A percentile compares a stretch with the other conserved stretches of the same genome.
phyloP scores from a whole-genome alignment of 176 grass and related monocot species.

The Eleusine indica region DNA sequence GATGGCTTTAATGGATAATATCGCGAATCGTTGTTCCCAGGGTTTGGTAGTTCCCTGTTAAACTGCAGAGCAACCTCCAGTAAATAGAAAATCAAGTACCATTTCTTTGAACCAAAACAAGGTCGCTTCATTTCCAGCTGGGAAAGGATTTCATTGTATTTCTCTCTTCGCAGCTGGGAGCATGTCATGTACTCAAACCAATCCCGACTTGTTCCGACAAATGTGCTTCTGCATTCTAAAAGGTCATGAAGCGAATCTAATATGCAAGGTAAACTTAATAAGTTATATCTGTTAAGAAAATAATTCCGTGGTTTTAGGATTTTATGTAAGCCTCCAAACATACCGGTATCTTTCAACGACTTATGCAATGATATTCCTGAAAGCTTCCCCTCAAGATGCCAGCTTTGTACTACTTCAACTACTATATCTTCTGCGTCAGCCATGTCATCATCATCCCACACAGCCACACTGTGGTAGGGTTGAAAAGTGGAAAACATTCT shows the following conservation, averaged over 20 bases:
- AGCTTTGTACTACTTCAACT: neutral
- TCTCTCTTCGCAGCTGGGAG: neutral
- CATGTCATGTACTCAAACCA: slow-evolving; percentile 40
- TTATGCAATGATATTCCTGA: neutral
- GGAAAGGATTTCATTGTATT: slow-evolving; percentile 19
- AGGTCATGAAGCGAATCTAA: slow-evolving; percentile 3
- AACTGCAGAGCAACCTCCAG: slow-evolving; percentile 25
- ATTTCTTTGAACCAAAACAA: neutral
- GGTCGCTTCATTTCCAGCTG: neutral
- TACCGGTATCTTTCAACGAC: neutral
- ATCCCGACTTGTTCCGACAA: neutral
- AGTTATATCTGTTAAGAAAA: neutral
- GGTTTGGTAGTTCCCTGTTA: neutral
- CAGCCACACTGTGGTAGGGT: no score
- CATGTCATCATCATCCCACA: no score
- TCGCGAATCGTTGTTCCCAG: neutral
- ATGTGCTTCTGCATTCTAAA: no score
- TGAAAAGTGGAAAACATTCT: no score
- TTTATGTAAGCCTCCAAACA: neutral
- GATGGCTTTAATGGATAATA: neutral
- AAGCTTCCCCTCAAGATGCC: slow-evolving; percentile 23
- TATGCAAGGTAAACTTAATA: slow-evolving; percentile 26
- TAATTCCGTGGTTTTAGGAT: neutral
- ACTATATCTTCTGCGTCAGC: neutral
- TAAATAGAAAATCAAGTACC: slow-evolving; percentile 1